phyloP scores from a whole-genome alignment of 441 rosid genomes.

The Biscutella laevigata region DNA sequence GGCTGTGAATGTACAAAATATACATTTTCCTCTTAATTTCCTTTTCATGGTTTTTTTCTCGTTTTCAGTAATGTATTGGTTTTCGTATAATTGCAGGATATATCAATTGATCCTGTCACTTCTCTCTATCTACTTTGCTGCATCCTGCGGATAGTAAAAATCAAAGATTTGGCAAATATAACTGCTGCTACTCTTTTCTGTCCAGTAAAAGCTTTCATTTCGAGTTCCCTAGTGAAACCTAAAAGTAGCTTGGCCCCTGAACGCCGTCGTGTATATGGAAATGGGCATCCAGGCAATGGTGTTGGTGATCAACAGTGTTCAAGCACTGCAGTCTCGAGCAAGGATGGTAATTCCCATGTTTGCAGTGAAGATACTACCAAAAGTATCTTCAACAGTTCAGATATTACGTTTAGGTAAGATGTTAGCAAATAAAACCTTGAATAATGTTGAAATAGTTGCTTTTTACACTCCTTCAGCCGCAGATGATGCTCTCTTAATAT shows the following conservation, averaged over 20 bases:
- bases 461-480: neutral
- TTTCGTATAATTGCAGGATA: conserved; percentile 48
- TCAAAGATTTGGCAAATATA: conserved; percentile 88
- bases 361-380: conserved; percentile 31
- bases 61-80: conserved; percentile 20
- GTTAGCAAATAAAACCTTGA: conserved; percentile 1
- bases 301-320: conserved; percentile 29
- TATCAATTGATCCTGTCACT: conserved; percentile 57
- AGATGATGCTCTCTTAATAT: neutral
- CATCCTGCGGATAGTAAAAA: conserved; percentile 91
- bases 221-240: conserved; percentile 43
- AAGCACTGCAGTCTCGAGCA: conserved; percentile 28
- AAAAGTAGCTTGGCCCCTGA: conserved; percentile 49
- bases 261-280: conserved; percentile 25
- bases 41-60: neutral
- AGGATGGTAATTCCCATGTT: conserved; percentile 34
- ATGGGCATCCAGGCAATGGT: conserved; percentile 32
- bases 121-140: conserved; percentile 87
- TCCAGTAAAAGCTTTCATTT: conserved; percentile 49
- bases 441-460: neutral
- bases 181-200: conserved; percentile 87
- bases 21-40: conserved; percentile 15
- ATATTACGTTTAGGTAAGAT: conserved; percentile 54
- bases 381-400: conserved; percentile 30
- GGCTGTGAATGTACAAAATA: conserved; percentile 42